Evolutionary conservation across 2,329 filamentous ascomycete genomes (phyloP).

Genomic region (Xylaria sp.): DNA sequence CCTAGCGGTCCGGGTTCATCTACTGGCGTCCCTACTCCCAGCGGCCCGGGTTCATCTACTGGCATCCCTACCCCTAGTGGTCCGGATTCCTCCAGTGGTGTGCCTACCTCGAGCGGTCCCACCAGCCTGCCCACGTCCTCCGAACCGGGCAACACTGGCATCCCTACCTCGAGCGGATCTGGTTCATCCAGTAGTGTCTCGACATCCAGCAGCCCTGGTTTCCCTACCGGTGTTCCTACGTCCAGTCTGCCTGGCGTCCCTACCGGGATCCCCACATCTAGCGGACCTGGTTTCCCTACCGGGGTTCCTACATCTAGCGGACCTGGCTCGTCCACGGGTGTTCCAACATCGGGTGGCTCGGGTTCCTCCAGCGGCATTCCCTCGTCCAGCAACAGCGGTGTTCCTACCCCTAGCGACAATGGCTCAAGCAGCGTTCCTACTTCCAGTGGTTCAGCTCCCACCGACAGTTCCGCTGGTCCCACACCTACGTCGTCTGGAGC

Average conservation of each 20-base stretch:
- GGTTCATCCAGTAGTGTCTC: neutral
- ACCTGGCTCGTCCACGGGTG: neutral
- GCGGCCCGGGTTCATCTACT: slow-evolving; percentile 3
- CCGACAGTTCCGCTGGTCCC: neutral
- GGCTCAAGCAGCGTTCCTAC: slow-evolving; percentile 14
- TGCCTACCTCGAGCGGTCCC: slow-evolving; percentile 8
- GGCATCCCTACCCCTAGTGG: slow-evolving; percentile 7
- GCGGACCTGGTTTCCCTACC: neutral
- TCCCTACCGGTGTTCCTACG: neutral
- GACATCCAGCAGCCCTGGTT: neutral
- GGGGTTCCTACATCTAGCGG: neutral
- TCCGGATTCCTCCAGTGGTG: slow-evolving; percentile 1
- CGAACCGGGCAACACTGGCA: too few species aligned
- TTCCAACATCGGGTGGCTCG: neutral
- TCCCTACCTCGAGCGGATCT: neutral
- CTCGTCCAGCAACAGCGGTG: neutral
- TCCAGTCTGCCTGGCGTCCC: neutral
- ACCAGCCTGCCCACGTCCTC: too few species aligned
- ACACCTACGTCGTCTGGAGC: neutral
- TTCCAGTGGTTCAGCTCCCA: slow-evolving; percentile 16
- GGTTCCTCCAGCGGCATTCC: neutral
- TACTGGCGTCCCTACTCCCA: too few species aligned
- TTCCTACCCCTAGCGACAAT: neutral
- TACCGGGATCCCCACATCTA: neutral
- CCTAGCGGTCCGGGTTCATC: neutral